phyloP scores from a whole-genome alignment of 164 flowering plant genomes.

The Kalanchoe fedtschenkoi region DNA sequence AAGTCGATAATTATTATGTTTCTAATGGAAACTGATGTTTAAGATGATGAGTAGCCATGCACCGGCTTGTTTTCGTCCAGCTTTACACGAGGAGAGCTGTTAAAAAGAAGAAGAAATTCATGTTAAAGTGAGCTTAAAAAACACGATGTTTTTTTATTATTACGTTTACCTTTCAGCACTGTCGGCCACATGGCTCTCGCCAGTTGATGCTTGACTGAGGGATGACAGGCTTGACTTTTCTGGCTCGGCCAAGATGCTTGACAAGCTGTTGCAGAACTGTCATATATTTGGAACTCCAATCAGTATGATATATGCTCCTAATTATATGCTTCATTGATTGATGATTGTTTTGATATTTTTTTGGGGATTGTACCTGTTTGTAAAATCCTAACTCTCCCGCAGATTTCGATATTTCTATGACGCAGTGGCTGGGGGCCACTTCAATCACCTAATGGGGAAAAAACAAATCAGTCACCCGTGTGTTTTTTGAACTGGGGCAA shows the following conservation, averaged over 20 bases:
- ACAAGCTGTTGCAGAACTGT: constrained; percentile 66
- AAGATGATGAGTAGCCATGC: too few relatives aligned
- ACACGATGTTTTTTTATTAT: not conserved
- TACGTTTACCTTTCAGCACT: not conserved
- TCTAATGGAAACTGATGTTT: too few relatives aligned
- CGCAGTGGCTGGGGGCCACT: constrained; percentile 65
- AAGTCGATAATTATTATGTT: too few relatives aligned
- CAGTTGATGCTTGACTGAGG: not conserved
- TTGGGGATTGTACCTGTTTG: constrained; percentile 30
- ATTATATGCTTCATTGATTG: too few relatives aligned
- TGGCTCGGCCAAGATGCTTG: constrained; percentile 33
- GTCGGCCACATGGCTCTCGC: not conserved
- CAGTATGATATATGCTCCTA: not conserved
- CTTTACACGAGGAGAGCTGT: too few relatives aligned
- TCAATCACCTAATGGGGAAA: constrained; percentile 39
- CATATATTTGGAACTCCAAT: constrained; percentile 3
- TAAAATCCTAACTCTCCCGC: constrained; percentile 45
- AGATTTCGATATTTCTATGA: constrained; percentile 61
- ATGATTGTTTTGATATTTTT: not conserved
- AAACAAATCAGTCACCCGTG: not conserved
- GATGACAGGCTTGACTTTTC: not conserved
- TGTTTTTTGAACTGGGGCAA: not conserved
- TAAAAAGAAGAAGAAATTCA: too few relatives aligned
- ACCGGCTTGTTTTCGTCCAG: too few relatives aligned
- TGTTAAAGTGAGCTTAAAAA: too few relatives aligned